Evolutionary conservation across 768 basidiomycete species (phyloP), one percentile per base, ranked within the genome.

Genomic region (Pleurotus eryngii): DNA sequence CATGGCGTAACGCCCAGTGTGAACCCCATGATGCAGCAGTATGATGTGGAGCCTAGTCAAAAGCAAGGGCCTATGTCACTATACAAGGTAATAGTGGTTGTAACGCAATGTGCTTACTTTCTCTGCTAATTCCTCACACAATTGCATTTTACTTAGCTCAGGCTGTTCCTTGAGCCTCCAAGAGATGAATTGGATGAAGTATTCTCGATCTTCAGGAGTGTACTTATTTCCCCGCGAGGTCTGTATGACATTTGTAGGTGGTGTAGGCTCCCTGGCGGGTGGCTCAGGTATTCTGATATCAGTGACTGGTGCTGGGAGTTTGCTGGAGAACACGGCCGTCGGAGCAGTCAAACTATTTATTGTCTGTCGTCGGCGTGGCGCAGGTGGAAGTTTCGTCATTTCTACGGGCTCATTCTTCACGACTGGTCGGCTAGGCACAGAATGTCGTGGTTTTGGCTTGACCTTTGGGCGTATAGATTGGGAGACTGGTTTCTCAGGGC

Each of bases 191-290:
- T 83, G 81, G 63, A 87, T 72, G 66, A 90, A 89, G 61, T 78
- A 90, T 3, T 79, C 76, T 47, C 79, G 78, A 64, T 90, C 89
- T 61, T 84, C 84, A 22, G 76, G 70, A 1, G 88, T 89, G 63
- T 85, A 90, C 67, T 72, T 83, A 60, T 86, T 79, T 49, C 87
- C 85, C 74, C 76, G 53, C 70, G 70, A 39, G 66, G 63, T 59
- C 45, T 72, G 74, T 55, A 84, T 72, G 24, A 84, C 65, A 56
- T 68, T 68, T 7, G 76, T 78, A 5, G 88, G 89, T 20, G 89
- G 88, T 2, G 76, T 82, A 1, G 89, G 89, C n/a, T 84, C 83
- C 46, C 86, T 82, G 18, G 83, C 83, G 1, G 88, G 87, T 12
- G 85, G 83, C 6, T 76, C 74, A 5, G 86, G 88, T 30, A 85